Base-by-base conservation (phyloP, 345 rosid genomes). In the Dipteronia sinensis region DNA sequence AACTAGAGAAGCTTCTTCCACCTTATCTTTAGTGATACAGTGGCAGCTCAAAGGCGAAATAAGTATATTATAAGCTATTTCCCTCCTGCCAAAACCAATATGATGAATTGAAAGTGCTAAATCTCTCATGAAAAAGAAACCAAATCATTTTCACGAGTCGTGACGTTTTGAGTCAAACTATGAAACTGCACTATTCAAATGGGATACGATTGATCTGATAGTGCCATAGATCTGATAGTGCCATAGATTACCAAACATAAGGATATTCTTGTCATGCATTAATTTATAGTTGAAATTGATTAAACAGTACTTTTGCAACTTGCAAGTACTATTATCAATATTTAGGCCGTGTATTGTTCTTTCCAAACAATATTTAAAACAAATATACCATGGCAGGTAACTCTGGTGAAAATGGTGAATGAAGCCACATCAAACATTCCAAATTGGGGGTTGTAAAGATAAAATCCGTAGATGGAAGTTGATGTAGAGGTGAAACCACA, bases 371-470 rank as follows among this genome's bases (percentile, higher is more conserved):
- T 27, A 2, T 56, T 12, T 10, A 9, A 38, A 42, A 22, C 63
- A 34, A 29, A 38, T 31, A 10, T 58, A 56, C 44, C 17, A 51
- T 82, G 81, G 86, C 91, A 94, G 98, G 98, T 91, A 75, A 93
- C 94, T 55, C 75, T 94, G 87, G 98, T 94, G 80, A 91, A 89
- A 79, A 93, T 94, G 98, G 87, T 93, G 65, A 94, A 94, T 23
- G 98, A 94, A 86, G 98, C 98, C 56, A 94, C 98, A 0, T 85
- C 97, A 46, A 94, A 88, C 83, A 91, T 91, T 79, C 98, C 91
- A 27, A 90, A 90, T 19, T 94, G 98, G 98, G 89, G 81, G 17
- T 81, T 87, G 7, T 88, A 77, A 73, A 71, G 51, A 70, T 49
- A 12, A 70, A 47, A 7, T 6, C 38, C 4, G 55, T 63, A 62